Base-by-base conservation (phyloP, 1,139 yeast species). In the Diutina sp. region DNA sequence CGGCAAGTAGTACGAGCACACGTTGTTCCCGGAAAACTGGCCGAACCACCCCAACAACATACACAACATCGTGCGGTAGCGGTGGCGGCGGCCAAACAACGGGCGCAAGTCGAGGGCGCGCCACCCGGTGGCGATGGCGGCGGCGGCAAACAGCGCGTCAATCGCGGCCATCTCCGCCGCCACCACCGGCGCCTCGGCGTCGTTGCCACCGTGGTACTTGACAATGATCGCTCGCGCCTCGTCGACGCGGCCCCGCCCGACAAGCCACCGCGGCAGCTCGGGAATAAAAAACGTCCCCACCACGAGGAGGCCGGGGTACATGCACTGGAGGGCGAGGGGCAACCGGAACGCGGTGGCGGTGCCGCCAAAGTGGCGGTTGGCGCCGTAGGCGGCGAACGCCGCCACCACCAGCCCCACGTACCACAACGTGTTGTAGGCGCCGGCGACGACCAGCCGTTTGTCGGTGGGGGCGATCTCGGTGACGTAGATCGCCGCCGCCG, bases 241-340 rank as follows among this genome's bases (percentile, higher is more conserved):
- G 2, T 69, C 69, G 16, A 67, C 60, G 38, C 72, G 64, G 5
- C 73, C 74, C 35, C 69, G 69, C 18, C 74, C 66, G 11, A 80
- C 70, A 46, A 80, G 68, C 48, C 48, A 46, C 30, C 48, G 48
- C 6, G 48, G 48, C 48, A 46, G 48, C n/a, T 46, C 48, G 16
- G 48, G 48, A 25, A 46, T 46, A n/a, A 46, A 46, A 11, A n/a
- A 46, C 6, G 29, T 21, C n/a, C 28, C 28, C n/a, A 46, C 30
- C 16, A 18, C 7, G n/a, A 46, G 9, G 11, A 46, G 28, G 21
- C 48, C 48, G 5, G 48, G 48, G 25, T n/a, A 46, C 48, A 46
- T 46, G 9, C 29, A 18, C 30, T 46, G 48, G 11, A 46, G 21
- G 6, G 48, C 48, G 12, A 46, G 14, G 7, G 48, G 48, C 14